Base-by-base conservation (phyloP, 1,284 basidiomycete species). In the Heterobasidion occidentale region DNA sequence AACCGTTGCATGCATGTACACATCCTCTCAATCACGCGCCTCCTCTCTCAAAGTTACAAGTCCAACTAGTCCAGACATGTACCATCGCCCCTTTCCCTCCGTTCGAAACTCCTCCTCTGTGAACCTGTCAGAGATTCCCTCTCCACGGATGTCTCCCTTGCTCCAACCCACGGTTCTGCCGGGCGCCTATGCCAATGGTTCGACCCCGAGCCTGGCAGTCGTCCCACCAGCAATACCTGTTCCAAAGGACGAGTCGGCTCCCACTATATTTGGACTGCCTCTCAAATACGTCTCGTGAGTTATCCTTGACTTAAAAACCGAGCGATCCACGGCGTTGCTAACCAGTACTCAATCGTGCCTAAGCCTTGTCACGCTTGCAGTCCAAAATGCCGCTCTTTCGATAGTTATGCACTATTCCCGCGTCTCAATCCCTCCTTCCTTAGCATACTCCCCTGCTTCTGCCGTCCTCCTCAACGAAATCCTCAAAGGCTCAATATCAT, bases 321-420 rank as follows among this genome's bases (percentile, higher is more conserved):
- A 42, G 38, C 11, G n/a, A 42, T n/a, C 38, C 14, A 38, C 56
- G 17, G 20, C 34, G 54, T 53, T 60, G 52, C 56, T 57, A 38
- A 42, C 34, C 27, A 27, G 27, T 27, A 42, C n/a, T 11, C 38
- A 42, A 36, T 36, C 46, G 33, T 36, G 53, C 50, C 55, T 17
- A 63, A 95, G 92, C 8, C 82, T 98, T 59, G 82, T 97, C 64
- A 95, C 94, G 7, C 81, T 99, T 56, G 94, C 96, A 2, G 84
- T 98, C 7, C 95, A 99, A 76, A 99, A 98, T 74, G 92, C 92
- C 44, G 84, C 90, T n/a, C 76, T 98, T 56, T 92, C 93, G 56
- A 93, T 98, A 65, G 90, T 98, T 62, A 94, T 98, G 91, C 92
- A 96, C 75, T 93, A 95, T 72, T 96, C 94, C 34, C 86, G 94